Evolutionary conservation across 2,329 filamentous ascomycete genomes (phyloP), one percentile per base, ranked within the genome.

Genomic region (Lasiodiplodia gonubiensis): DNA sequence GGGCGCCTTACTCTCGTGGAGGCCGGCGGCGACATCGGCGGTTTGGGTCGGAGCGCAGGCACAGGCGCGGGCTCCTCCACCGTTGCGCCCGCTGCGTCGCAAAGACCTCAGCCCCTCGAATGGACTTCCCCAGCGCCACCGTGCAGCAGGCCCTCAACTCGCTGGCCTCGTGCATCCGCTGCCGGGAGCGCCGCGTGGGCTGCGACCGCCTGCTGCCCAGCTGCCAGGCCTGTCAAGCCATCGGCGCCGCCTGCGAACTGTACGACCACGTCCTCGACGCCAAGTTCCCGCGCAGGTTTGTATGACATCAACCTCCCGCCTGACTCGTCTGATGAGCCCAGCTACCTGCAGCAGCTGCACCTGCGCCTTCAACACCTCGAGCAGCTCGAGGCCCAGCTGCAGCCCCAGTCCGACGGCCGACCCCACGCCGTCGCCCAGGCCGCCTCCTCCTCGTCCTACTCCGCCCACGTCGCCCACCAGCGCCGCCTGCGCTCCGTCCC

Each of bases 101-200:
- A n/a, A n/a, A 30, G 51, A 30, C 39, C 12, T n/a, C 39, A 21
- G 51, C 53, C 16, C 49, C 16, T 8, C 35, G 37, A n/a, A 63
- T 63, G 66, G 57, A 67, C 35, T 63, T 67, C 57, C 51, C 49
- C 48, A 63, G 42, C 37, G 66, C 49, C 25, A 59, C 49, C 35
- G 66, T 67, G 35, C 39, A 67, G 35, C 49, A 53, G 48, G 66
- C 66, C 25, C 59, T 67, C 49, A 67, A 67, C 51, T 63, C 57
- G 33, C 66, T 67, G 35, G 57, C 66, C 14, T 67, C 66, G 16
- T 67, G 66, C 66, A 63, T 67, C 57, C 66, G 66, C 66, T 67
- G 66, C 53, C 66, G 66, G 21, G 66, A 67, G 42, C 52, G 66
- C 18, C 66, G 66, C 33, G 66, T 67, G 25, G 66, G 66, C 48